These are phyloP conservation scores for Rhazya stricta DNA, from an alignment of 257 asterid genomes.

Conservation along the genomic window DNA sequence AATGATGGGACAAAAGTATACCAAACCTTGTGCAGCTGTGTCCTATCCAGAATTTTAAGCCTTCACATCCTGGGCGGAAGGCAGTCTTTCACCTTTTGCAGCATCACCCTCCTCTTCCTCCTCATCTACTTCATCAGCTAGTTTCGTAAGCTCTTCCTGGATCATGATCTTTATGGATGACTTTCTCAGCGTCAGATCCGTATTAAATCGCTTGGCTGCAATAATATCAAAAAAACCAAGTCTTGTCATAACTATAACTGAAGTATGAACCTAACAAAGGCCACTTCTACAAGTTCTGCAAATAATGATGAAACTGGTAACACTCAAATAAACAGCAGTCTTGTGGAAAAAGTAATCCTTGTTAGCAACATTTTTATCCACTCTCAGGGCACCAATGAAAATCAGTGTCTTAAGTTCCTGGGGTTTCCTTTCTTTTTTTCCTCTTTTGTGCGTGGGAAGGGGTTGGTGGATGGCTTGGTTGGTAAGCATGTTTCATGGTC, in stretches of 20 bases:
- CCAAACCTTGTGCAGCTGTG: conserved; percentile 13
- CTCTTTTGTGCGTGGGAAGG: no score
- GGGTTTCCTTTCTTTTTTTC: no score
- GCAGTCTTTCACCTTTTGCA: conserved; percentile 29
- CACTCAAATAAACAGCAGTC: background rate
- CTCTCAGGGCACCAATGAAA: background rate
- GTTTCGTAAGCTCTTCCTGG: conserved; percentile 83
- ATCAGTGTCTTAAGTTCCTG: no score
- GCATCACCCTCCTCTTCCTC: conserved; percentile 48
- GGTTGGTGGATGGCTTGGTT: no score
- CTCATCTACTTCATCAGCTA: conserved; percentile 64
- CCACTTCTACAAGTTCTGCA: background rate
- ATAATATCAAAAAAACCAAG: conserved; percentile 14
- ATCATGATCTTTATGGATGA: conserved; percentile 67
- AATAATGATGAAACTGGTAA: background rate
- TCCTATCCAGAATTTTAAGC: conserved; percentile 28
- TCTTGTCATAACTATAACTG: conserved; percentile 3
- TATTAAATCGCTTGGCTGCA: conserved; percentile 55
- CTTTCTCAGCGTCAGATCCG: conserved; percentile 53
- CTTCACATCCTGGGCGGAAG: conserved; percentile 42
- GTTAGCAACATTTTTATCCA: background rate
- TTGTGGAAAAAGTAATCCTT: background rate
- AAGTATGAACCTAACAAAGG: background rate
- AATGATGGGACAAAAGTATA: background rate
- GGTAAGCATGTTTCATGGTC: background rate